Base-by-base conservation (phyloP, 2,329 filamentous ascomycete species). In the Aureobasidium lini region DNA sequence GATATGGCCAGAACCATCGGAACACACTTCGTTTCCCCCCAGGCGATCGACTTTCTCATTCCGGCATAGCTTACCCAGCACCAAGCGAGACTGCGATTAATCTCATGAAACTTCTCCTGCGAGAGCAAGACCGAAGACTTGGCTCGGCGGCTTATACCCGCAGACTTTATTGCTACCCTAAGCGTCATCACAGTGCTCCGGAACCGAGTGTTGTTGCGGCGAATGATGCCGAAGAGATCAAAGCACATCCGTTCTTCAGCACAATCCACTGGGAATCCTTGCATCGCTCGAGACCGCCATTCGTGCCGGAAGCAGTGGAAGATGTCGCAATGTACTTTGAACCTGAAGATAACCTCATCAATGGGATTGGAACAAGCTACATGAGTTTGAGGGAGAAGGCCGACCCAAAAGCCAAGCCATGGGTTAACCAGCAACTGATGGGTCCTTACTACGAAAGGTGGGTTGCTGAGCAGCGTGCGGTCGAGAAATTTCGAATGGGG, bases 151-250 rank as follows among this genome's bases (percentile, higher is more conserved):
- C 50, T 18, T 54, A 54, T 15, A 29, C 6, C 62, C 6, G 60
- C 66, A 16, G 62, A 61, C 13, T 61, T 73, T 40, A 13, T 40
- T 34, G 36, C 2, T 15, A 37, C 13, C 5, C 34, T 13, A 52
- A 28, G n/a, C 15, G 18, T 16, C 48, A 52, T 11, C 23, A 40
- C 15, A 29, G 73, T 59, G 78, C 13, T 2, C 9, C n/a, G 28
- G 36, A 46, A 3, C 10, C 40, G 32, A 28, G 79, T 4, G 81
- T 84, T 34, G 92, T 97, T 4, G 93, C 90, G 67, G 79, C 88
- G 0, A 82, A 94, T 62, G 92, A 95, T 67, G 92, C 89, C 1
- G 84, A 89, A 64, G 91, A 96, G 59, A 95, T 97, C 77, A 96
- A 95, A 71, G 75, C 80, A 3, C 94, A 97, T 73, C 83, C 84